Evolutionary conservation across 345 rosid genomes (phyloP).

Genomic region (Salix viminalis): DNA sequence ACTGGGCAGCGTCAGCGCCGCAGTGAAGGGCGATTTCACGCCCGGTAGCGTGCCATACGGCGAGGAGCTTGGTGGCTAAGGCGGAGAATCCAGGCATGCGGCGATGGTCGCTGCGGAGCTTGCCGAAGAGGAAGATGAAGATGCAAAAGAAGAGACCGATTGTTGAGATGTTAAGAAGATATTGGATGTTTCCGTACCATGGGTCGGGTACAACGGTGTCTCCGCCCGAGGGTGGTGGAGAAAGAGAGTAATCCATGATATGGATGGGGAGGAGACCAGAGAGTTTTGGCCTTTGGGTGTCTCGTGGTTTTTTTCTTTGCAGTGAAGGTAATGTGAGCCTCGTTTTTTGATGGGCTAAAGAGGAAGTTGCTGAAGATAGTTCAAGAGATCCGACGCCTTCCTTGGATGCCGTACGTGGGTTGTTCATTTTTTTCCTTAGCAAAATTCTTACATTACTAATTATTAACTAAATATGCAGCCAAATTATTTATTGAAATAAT

Average conservation of each 20-base stretch:
- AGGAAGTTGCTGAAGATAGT: too few relatives aligned
- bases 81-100: slow-evolving; percentile 81
- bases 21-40: slow-evolving; percentile 87
- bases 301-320: neutral
- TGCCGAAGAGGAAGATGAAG: slow-evolving; percentile 76
- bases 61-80: slow-evolving; percentile 68
- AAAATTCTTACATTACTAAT: too few relatives aligned
- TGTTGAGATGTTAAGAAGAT: slow-evolving; percentile 77
- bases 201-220: slow-evolving; percentile 43
- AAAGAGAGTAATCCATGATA: neutral
- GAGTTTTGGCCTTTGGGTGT: neutral
- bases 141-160: slow-evolving; percentile 81
- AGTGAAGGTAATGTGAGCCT: neutral
- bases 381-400: too few relatives aligned
- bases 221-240: slow-evolving; percentile 32
- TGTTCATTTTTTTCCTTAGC: too few relatives aligned
- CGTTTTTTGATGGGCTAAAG: too few relatives aligned
- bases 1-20: slow-evolving; percentile 96
- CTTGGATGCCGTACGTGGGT: too few relatives aligned
- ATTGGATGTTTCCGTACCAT: slow-evolving; percentile 93
- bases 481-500: too few relatives aligned
- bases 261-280: slow-evolving; percentile 1
- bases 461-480: too few relatives aligned
- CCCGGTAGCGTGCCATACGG: slow-evolving; percentile 92
- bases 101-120: slow-evolving; percentile 94